These are phyloP conservation scores for Podaxis sp. DNA, from an alignment of 768 basidiomycete species.

Conservation along the genomic window DNA sequence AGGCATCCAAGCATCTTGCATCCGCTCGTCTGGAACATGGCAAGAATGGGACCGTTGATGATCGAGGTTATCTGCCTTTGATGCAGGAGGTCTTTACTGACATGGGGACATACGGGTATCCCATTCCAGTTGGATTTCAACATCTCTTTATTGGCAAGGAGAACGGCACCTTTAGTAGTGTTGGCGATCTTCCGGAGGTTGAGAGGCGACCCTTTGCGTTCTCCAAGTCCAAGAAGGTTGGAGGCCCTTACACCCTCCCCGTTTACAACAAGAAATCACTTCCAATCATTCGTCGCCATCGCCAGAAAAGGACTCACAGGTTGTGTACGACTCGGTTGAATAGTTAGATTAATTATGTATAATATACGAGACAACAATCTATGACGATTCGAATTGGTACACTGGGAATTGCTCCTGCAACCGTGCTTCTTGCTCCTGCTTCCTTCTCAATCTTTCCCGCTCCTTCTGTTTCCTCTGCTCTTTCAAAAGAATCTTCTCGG, in stretches of 20 bases:
- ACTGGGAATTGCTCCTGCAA: neutral
- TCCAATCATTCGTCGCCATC: neutral
- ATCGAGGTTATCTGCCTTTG: constrained; percentile 1
- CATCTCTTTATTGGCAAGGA: constrained; percentile 19
- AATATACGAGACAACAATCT: neutral
- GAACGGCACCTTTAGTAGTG: neutral
- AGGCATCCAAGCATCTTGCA: neutral
- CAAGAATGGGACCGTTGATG: neutral
- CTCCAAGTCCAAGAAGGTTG: neutral
- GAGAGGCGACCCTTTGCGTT: constrained; percentile 1
- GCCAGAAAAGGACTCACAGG: neutral
- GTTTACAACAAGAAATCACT: neutral
- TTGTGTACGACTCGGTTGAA: neutral
- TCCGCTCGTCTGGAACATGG: constrained; percentile 6
- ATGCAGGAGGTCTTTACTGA: constrained; percentile 20
- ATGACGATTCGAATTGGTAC: neutral
- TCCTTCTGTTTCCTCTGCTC: constrained; percentile 17
- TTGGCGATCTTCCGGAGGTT: neutral
- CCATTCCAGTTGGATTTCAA: constrained; percentile 20
- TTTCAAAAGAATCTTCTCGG: constrained; percentile 16
- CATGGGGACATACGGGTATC: constrained; percentile 19
- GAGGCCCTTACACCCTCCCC: constrained; percentile 14
- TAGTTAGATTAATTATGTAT: neutral
- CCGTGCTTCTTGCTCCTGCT: constrained; percentile 1
- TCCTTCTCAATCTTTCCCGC: constrained; percentile 21